phyloP scores from a whole-genome alignment of 257 asterid species.

The Solanum infundibuliforme region DNA sequence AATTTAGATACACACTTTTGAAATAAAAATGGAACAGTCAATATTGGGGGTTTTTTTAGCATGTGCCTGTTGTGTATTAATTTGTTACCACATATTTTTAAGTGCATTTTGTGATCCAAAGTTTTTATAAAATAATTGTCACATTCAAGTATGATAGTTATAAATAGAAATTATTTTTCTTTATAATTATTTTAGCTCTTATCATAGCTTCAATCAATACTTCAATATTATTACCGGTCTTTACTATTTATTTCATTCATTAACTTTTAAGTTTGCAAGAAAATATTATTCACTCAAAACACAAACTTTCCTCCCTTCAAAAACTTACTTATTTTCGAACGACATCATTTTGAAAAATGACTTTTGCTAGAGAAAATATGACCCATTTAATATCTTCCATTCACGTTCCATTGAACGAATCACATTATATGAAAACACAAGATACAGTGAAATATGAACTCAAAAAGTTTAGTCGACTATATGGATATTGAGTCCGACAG shows the following conservation, averaged over 20 bases:
- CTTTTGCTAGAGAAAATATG: background rate
- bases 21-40: background rate
- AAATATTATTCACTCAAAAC: background rate
- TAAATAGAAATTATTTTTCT: background rate
- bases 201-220: background rate
- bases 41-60: background rate
- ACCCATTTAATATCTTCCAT: rapidly evolving
- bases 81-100: background rate
- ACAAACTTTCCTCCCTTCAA: background rate
- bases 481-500: too few relatives aligned
- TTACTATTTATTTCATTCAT: background rate
- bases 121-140: background rate
- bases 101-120: background rate
- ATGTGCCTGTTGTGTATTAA: background rate
- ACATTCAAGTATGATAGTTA: background rate
- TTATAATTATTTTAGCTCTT: background rate
- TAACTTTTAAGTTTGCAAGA: background rate
- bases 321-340: background rate
- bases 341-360: background rate
- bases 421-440: background rate
- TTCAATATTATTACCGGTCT: background rate
- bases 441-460: background rate
- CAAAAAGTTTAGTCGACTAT: background rate
- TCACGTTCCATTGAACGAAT: background rate
- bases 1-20: background rate